Percentiles rank a stretch among this genome's conserved stretches.
Conservation (phyloP, 352 stramenopile species). For the Thraustochytrium sp. region DNA sequence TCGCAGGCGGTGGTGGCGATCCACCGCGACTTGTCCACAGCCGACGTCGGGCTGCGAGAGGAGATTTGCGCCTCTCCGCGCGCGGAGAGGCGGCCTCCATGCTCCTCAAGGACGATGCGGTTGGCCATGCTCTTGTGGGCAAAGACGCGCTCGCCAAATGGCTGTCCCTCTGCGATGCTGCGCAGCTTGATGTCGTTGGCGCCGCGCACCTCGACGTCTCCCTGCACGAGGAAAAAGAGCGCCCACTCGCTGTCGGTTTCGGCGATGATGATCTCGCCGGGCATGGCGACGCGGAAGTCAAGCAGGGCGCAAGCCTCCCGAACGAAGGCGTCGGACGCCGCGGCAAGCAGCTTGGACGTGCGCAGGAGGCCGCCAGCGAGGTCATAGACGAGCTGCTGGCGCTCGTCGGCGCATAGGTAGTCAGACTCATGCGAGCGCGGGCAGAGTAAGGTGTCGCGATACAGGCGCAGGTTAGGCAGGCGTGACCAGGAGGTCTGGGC, state of each 20-base stretch:
- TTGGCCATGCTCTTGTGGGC: too few species aligned
- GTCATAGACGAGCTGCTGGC: neutral
- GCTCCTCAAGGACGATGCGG: too few species aligned
- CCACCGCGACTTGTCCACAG: too few species aligned
- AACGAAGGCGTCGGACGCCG: neutral
- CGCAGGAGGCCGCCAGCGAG: neutral
- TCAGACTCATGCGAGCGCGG: neutral
- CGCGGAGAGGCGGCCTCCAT: too few species aligned
- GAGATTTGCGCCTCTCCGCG: too few species aligned
- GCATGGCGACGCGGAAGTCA: neutral
- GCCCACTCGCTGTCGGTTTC: neutral
- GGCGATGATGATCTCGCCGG: neutral
- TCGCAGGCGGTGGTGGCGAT: neutral
- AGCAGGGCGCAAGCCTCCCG: neutral
- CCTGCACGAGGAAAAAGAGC: neutral
- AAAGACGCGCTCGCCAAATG: neutral
- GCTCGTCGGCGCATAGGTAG: neutral
- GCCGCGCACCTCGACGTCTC: neutral
- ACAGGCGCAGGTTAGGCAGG: too few species aligned
- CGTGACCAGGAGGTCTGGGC: too few species aligned
- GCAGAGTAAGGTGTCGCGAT: too few species aligned
- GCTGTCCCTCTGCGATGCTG: neutral
- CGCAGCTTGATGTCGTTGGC: neutral
- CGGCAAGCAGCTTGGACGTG: neutral
- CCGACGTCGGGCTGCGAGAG: too few species aligned